Evolutionary conservation across 257 asterid genomes (phyloP).

Genomic region (Fraxinus anomala): DNA sequence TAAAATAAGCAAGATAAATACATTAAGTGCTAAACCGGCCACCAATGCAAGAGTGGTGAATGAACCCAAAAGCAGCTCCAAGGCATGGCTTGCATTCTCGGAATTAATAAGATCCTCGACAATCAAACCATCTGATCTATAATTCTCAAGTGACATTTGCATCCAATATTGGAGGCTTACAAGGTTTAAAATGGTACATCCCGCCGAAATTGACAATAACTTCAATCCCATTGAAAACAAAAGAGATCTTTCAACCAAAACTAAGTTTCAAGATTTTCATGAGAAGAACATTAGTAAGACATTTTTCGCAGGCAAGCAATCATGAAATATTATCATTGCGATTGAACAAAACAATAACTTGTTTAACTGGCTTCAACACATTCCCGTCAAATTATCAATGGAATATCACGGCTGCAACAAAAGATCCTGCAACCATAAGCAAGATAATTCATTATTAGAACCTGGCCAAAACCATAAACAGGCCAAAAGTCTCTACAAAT

Average conservation of each 20-base stretch:
- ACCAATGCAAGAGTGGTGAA: constrained; percentile 66
- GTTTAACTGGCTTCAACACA: constrained; percentile 23
- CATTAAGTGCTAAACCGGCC: constrained; percentile 63
- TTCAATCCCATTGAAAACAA: constrained; percentile 70
- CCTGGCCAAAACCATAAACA: constrained; percentile 10
- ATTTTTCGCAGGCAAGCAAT: constrained; percentile 45
- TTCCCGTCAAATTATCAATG: constrained; percentile 26
- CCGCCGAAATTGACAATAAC: constrained; percentile 65
- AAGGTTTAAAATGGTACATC: constrained; percentile 62
- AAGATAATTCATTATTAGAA: constrained; percentile 21
- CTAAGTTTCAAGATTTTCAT: constrained; percentile 49
- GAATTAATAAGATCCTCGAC: constrained; percentile 47
- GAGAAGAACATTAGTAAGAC: constrained; percentile 52
- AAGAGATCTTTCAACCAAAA: constrained; percentile 35
- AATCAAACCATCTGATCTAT: constrained; percentile 62
- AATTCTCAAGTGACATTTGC: constrained; percentile 56
- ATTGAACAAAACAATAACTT: constrained; percentile 18
- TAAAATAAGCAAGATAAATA: constrained; percentile 52
- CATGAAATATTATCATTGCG: constrained; percentile 23
- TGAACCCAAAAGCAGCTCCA: constrained; percentile 68
- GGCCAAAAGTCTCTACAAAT: background rate
- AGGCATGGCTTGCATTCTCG: constrained; percentile 57
- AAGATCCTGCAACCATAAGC: constrained; percentile 32
- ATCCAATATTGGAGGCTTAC: constrained; percentile 81
- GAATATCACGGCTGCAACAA: constrained; percentile 30